Base-by-base conservation (phyloP, 495 filamentous ascomycete genomes). In the Tuber melanosporum region DNA sequence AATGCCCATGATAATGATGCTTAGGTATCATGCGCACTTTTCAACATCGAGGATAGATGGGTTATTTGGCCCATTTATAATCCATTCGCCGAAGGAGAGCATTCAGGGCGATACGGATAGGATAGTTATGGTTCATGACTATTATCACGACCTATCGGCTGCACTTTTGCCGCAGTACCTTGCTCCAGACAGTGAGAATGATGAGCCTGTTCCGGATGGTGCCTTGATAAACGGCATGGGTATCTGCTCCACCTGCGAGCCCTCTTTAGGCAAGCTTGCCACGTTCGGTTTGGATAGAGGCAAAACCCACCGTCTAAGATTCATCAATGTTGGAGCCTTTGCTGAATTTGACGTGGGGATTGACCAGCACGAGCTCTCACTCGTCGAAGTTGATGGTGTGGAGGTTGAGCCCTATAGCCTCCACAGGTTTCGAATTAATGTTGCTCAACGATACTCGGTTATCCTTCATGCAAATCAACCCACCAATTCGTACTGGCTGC, bases 301-400 rank as follows among this genome's bases (percentile, higher is more conserved):
- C 46, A 88, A 89, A 80, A 89, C 84, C 14, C 91, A 94, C 79
- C 85, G 89, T n/a, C 84, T 95, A 44, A 88, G 91, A 26, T 86
- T 95, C 43, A 86, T 94, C 78, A 93, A 92, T 75, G 84, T 90
- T 39, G 90, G 88, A 36, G 88, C 88, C 5, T 90, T 88, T 74
- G 88, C 87, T 2, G 89, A 88, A 74, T 89, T 90, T 76, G 85
- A 88, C 72, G 86, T 90, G 74, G 84, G 84, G 20, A 78, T 88
- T 70, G 88, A 89, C 76, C 83, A 85, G 36, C 87, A 89, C 71
- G 75, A 79, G 69, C 71, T 82, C 19, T 81, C 83, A 8, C 87
- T 94, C 39, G 89, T 92, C 19, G 92, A 94, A 83, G 89, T 91
- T 2, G 92, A 95, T 80, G 92, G 92, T 22, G 87, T 90, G n/a